phyloP scores from a whole-genome alignment of 345 rosid genomes.

The Populus ilicifolia region DNA sequence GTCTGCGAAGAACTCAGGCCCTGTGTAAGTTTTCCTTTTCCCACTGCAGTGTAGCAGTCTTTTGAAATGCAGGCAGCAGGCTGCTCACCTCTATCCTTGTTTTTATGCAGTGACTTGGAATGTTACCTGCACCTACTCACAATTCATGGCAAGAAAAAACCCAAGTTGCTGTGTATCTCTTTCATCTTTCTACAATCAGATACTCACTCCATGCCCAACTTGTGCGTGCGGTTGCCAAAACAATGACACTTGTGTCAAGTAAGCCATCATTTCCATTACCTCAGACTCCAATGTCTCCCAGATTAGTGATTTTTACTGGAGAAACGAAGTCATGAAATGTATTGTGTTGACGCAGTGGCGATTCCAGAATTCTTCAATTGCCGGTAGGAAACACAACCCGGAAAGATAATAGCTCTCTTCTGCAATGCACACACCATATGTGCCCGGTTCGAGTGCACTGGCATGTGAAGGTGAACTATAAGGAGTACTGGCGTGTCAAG shows the following conservation, averaged over 20 bases:
- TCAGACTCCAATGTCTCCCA: not conserved
- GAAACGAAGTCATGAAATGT: not conserved
- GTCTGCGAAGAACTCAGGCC: constrained; percentile 70
- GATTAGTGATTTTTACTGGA: not conserved
- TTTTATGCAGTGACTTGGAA: constrained; percentile 80
- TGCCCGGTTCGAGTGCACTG: constrained; percentile 79
- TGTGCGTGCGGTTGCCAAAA: constrained; percentile 88
- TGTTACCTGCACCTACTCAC: constrained; percentile 87
- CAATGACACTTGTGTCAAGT: constrained; percentile 68
- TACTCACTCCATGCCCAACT: constrained; percentile 73
- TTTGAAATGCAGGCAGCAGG: not conserved
- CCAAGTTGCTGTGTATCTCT: constrained; percentile 85
- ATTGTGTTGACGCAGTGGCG: constrained; percentile 45
- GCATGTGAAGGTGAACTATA: constrained; percentile 74
- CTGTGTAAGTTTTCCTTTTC: constrained; percentile 45
- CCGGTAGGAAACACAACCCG: constrained; percentile 55
- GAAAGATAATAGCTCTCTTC: constrained; percentile 55
- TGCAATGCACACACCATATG: constrained; percentile 83
- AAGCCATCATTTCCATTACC: constrained; percentile 17
- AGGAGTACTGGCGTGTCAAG: constrained; percentile 80
- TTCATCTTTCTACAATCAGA: constrained; percentile 83
- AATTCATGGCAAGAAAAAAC: constrained; percentile 67
- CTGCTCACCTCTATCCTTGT: not conserved
- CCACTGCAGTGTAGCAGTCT: not conserved
- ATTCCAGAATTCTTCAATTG: constrained; percentile 56